These are phyloP conservation scores for Linnemannia hyalina DNA, from an alignment of 192 early-diverging fungal genomes.

Conservation along the genomic window DNA sequence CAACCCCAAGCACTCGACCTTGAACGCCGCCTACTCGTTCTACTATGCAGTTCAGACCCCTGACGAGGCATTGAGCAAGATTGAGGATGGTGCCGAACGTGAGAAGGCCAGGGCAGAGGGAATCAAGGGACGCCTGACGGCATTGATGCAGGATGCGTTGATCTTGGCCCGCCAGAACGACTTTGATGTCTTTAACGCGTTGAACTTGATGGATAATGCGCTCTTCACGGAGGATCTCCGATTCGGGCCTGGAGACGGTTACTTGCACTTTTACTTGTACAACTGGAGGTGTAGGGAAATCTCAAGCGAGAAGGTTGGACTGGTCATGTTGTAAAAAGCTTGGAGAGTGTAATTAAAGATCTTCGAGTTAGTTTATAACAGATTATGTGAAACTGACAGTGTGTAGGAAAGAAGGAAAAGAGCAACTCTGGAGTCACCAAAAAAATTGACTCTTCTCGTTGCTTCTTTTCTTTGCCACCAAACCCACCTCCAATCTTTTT, in stretches of 20 bases:
- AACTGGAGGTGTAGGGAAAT: constrained; percentile 90
- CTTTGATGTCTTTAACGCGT: constrained; percentile 97
- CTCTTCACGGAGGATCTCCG: constrained; percentile 85
- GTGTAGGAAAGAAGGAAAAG: too few relatives aligned
- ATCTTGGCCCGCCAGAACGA: constrained; percentile 76
- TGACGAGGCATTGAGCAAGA: constrained; percentile 25
- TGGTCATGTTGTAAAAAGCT: constrained; percentile 86
- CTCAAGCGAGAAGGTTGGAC: constrained; percentile 77
- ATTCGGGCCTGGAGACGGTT: constrained; percentile 95
- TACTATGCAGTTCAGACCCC: constrained; percentile 84
- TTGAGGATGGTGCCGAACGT: constrained; percentile 52
- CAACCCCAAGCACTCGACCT: constrained; percentile 73
- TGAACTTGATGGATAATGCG: constrained; percentile 93
- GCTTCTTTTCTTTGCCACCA: too few relatives aligned
- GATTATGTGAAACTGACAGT: too few relatives aligned
- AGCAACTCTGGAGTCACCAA: too few relatives aligned
- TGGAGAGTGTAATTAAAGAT: background rate
- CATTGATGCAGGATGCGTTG: constrained; percentile 85
- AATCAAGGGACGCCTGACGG: constrained; percentile 66
- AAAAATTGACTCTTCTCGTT: too few relatives aligned
- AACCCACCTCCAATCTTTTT: too few relatives aligned
- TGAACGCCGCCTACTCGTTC: constrained; percentile 95
- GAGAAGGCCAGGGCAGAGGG: constrained; percentile 59
- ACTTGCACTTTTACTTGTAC: constrained; percentile 96
- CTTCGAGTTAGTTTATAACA: background rate